Percentiles rank a stretch among this genome's conserved stretches.
phyloP scores from a whole-genome alignment of 108 stramenopile species.

The Chaetoceros tenuissimus region DNA sequence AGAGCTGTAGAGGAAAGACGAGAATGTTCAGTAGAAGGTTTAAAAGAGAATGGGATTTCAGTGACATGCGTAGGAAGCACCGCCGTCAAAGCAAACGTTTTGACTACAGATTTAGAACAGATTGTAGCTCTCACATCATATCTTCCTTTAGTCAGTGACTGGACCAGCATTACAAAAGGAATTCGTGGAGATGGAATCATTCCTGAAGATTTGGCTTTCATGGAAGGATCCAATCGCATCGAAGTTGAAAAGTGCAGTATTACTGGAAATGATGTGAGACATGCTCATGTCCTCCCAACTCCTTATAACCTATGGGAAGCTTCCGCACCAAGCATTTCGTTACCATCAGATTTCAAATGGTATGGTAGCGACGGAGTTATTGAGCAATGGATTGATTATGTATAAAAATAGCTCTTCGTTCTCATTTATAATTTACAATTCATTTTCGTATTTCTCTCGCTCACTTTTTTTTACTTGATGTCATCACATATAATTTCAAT shows the following conservation, averaged over 20 bases:
- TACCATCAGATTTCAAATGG: constrained; percentile 41
- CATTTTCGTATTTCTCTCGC: too few species aligned
- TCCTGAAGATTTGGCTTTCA: constrained; percentile 55
- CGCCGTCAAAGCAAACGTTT: constrained; percentile 31
- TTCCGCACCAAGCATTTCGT: constrained; percentile 36
- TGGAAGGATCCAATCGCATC: constrained; percentile 59
- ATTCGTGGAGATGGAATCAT: constrained; percentile 66
- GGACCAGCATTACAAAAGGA: too few species aligned
- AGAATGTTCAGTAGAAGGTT: constrained; percentile 35
- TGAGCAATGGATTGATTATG: constrained; percentile 44
- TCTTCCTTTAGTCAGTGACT: constrained; percentile 39
- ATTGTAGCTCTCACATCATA: constrained; percentile 60
- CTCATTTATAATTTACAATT: neutral
- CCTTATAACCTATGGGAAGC: constrained; percentile 73
- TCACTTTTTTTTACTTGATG: too few species aligned
- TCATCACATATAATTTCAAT: too few species aligned
- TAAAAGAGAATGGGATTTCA: constrained; percentile 38
- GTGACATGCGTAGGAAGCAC: constrained; percentile 58
- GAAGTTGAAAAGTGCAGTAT: constrained; percentile 30
- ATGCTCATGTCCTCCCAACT: constrained; percentile 70
- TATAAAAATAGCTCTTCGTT: constrained; percentile 22
- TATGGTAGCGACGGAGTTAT: constrained; percentile 58
- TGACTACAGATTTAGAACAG: constrained; percentile 51
- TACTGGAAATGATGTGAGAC: constrained; percentile 43
- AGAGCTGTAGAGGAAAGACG: constrained; percentile 38